phyloP scores from a whole-genome alignment of 78 protist genomes.

The Tieghemostelium lacteum region DNA sequence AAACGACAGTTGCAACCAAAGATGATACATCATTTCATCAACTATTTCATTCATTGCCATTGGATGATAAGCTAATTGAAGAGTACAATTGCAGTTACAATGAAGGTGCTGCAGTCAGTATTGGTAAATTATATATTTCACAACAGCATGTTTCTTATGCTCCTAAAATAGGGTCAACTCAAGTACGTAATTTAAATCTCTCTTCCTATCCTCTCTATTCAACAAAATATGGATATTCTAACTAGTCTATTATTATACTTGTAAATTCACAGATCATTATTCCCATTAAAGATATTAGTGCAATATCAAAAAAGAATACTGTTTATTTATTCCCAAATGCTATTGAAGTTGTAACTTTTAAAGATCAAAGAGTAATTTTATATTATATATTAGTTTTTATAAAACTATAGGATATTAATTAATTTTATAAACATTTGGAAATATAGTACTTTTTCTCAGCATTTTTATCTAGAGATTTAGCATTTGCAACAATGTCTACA shows the following conservation, averaged over 20 bases:
- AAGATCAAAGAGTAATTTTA: constrained; percentile 55
- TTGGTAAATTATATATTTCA: constrained; percentile 75
- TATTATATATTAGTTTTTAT: no score
- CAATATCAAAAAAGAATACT: constrained; percentile 66
- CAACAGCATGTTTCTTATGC: constrained; percentile 78
- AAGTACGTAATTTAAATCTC: no score
- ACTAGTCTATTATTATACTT: no score
- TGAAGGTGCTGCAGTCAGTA: constrained; percentile 74
- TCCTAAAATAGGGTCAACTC: constrained; percentile 63
- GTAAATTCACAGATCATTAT: constrained; percentile 20
- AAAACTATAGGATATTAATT: no score
- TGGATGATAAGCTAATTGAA: constrained; percentile 73
- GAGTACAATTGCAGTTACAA: constrained; percentile 71
- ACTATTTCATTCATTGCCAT: constrained; percentile 36
- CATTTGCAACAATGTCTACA: constrained; percentile 63
- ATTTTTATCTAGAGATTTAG: constrained; percentile 70
- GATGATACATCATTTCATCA: constrained; percentile 68
- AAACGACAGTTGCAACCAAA: constrained; percentile 60
- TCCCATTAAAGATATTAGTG: constrained; percentile 60
- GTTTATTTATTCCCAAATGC: constrained; percentile 76
- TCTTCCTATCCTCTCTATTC: no score
- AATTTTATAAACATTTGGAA: background rate
- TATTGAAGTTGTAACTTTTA: constrained; percentile 33
- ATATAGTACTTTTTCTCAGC: constrained; percentile 65
- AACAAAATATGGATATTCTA: no score